phyloP scores from a whole-genome alignment of 2,329 filamentous ascomycete genomes.

The Venturia aucupariae region DNA sequence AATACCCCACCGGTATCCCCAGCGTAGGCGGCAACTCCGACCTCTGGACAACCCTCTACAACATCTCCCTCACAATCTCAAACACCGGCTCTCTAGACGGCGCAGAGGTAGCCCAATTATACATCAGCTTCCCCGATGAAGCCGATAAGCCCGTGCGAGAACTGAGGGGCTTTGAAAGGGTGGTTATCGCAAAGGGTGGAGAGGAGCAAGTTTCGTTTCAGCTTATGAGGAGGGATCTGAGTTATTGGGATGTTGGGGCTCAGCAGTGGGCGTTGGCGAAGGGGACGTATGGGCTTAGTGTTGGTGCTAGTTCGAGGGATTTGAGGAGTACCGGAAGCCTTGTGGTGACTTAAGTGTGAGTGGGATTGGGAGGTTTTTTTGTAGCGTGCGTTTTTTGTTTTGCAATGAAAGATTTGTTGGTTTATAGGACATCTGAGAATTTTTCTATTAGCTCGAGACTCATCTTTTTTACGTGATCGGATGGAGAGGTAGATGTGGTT shows the following conservation, averaged over 20 bases:
- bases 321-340: slow-evolving; percentile 22
- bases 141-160: slow-evolving; percentile 44
- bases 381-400: too few species aligned
- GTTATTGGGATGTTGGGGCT: slow-evolving; percentile 50
- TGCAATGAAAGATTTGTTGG: too few species aligned
- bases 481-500: too few species aligned
- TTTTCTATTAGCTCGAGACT: too few species aligned
- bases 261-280: slow-evolving; percentile 49
- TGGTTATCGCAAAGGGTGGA: slow-evolving; percentile 40
- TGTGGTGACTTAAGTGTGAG: too few species aligned
- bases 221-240: slow-evolving; percentile 52
- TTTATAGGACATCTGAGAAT: too few species aligned
- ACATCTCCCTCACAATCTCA: background rate
- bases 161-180: slow-evolving; percentile 56
- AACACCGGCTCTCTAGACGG: slow-evolving; percentile 41
- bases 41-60: slow-evolving; percentile 1
- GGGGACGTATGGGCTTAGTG: slow-evolving; percentile 39
- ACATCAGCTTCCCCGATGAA: slow-evolving; percentile 54
- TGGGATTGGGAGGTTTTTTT: too few species aligned
- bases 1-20: background rate
- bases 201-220: slow-evolving; percentile 41
- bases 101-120: slow-evolving; percentile 48
- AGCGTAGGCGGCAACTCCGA: background rate
- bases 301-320: slow-evolving; percentile 52
- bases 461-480: too few species aligned